phyloP scores from a whole-genome alignment of 352 stramenopile species.

The Phytophthora pisi region DNA sequence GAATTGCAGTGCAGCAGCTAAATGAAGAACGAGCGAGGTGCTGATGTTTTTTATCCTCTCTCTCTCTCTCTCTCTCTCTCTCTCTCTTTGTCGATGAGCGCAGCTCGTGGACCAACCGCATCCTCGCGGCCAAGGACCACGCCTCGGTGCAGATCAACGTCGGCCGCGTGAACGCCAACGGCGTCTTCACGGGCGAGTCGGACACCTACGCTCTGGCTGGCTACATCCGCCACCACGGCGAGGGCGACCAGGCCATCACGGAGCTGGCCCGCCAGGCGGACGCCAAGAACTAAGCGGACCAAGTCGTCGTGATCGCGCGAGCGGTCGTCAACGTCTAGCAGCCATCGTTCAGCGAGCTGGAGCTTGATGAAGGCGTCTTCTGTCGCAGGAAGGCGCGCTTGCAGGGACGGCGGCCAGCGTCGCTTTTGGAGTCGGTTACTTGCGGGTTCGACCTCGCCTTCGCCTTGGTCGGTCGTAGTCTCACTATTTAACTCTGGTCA shows the following conservation, averaged over 20 bases:
- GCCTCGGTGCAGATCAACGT: slow-evolving; percentile 98
- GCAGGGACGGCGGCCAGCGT: slow-evolving; percentile 9
- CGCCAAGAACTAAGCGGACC: slow-evolving; percentile 72
- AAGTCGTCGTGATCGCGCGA: slow-evolving; percentile 9
- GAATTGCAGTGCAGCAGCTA: neutral
- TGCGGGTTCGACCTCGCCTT: slow-evolving; percentile 30
- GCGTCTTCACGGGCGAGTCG: slow-evolving; percentile 96
- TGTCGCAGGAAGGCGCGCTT: slow-evolving; percentile 4
- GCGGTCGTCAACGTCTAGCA: slow-evolving; percentile 24
- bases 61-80: too few species aligned
- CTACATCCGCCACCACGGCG: slow-evolving; percentile 97
- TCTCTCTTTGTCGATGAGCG: neutral
- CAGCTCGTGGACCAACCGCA: slow-evolving; percentile 98
- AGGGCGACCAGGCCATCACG: slow-evolving; percentile 94
- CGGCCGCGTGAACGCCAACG: slow-evolving; percentile 96
- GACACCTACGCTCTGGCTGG: slow-evolving; percentile 95
- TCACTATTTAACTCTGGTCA: slow-evolving; percentile 38
- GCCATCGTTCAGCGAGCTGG: slow-evolving; percentile 5
- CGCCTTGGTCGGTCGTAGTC: slow-evolving; percentile 33
- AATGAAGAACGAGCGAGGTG: neutral
- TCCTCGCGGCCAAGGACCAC: slow-evolving; percentile 98
- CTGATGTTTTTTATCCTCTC: neutral
- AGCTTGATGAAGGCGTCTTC: slow-evolving; percentile 1
- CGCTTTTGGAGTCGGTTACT: slow-evolving; percentile 44
- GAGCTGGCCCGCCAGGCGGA: slow-evolving; percentile 78